Evolutionary conservation across 2,329 filamentous ascomycete genomes (phyloP), one percentile per base, ranked within the genome.

Genomic region (Fusarium camptoceras): DNA sequence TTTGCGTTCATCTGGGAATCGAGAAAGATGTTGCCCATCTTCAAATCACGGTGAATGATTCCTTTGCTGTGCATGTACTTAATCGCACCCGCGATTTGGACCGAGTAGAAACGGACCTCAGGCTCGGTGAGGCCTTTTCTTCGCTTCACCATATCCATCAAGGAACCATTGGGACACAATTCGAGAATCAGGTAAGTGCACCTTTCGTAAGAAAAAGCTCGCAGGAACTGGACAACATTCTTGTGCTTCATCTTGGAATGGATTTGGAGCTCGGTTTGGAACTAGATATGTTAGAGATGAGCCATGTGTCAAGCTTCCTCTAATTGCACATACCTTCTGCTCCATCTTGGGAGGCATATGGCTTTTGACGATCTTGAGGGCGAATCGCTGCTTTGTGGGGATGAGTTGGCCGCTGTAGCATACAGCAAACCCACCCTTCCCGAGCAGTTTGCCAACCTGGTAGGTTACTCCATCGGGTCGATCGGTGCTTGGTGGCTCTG

Each of bases 101-200:
- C 90, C 66, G 96, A 92, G 79, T 97, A 97, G 75, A 94, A 94
- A 70, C 96, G 89, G 50, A 98, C 94, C 81, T 99, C 96, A 1
- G 96, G 94, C 79, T 98, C 92, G 18, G 94, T 98, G 61, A 99
- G 85, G 57, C 92, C 94, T 78, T 93, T 96, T 74, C 96, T 88
- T 76, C 92, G 93, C 83, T 97, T 97, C 68, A 98, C 93, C 91
- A 98, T 97, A 78, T 98, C 96, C 89, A 97, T 97, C 20, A 99
- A 88, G 22, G 94, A 98, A 47, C 96, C 96, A 78, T 98, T 98
- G 55, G 94, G 91, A 79, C 96, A 99, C 46, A 99, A 84, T 79
- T 99, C 95, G 28, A 99, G 86, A 48, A 98, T 92, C 50, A 99
- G 92, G 76, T 97, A 99, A 61, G 96, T 98, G 79, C 91, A 94